Base-by-base conservation (phyloP, 352 stramenopile species). In the Pythium monospermum region DNA sequence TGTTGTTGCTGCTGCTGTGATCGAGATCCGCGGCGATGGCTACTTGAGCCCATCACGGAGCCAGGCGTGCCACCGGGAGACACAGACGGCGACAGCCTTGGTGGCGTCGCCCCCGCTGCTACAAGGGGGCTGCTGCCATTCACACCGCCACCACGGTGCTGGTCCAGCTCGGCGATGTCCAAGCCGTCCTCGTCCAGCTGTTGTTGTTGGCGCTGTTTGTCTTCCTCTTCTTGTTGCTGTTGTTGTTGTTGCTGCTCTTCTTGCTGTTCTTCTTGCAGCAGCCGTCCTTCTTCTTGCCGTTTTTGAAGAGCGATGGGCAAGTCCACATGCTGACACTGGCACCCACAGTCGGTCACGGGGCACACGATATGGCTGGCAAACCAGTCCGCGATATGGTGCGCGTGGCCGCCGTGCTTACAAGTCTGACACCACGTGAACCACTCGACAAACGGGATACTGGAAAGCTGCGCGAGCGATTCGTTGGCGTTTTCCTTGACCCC, bases 361-460 rank as follows among this genome's bases (percentile, higher is more conserved):
- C 94, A 98, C 18, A 85, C 78, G 10, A 67, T 61, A 56, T 97
- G 91, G 10, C 81, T 81, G 22, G 82, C 75, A 63, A 98, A 98
- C 94, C 94, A 98, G 47, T 94, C 89, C 18, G 91, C 76, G 18
- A 98, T 71, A 67, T 98, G 94, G 53, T 98, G 90, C 1, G 94
- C 88, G 58, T 98, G 91, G 15, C 90, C 91, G 23, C 85, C 83
- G 49, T 95, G 85, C 59, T 91, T 91, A 57, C 85, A 95, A 8
- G 79, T 79, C 66, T 96, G 90, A 49, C 92, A 98, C 93, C 93
- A 98, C 18, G 88, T 97, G 62, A 97, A 97, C 89, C 90, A 97
- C 68, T 97, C 90, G 12, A 95, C 88, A 59, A 98, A 97, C 37
- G 91, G 91, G 46, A 98, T 92, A 55, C 80, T 96, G 5, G 87